phyloP scores from a whole-genome alignment of 2,329 filamentous ascomycete species.

The Penicillium sp. region DNA sequence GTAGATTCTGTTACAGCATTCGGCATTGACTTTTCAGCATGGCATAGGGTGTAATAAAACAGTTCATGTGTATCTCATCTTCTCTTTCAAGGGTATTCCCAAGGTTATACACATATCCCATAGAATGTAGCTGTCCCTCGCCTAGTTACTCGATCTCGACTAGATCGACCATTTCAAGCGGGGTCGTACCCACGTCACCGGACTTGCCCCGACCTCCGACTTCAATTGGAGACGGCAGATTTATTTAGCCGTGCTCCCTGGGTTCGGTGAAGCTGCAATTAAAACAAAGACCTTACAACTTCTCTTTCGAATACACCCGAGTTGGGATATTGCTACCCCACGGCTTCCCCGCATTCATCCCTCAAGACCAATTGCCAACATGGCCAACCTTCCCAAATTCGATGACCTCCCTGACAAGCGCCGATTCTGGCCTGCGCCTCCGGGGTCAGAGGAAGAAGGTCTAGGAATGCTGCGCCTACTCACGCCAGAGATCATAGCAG shows the following conservation, averaged over 20 bases:
- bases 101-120: not conserved
- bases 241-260: conserved; percentile 1
- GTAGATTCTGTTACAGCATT: conserved; percentile 19
- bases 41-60: conserved; percentile 10
- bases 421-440: conserved; percentile 53
- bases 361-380: conserved; percentile 11
- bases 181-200: conserved; percentile 24
- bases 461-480: conserved; percentile 58
- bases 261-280: not conserved
- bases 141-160: not conserved
- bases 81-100: not conserved
- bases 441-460: conserved; percentile 57
- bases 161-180: no score
- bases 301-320: not conserved
- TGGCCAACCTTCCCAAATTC: conserved; percentile 37
- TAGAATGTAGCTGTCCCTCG: no score
- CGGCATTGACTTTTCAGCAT: conserved; percentile 11
- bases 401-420: conserved; percentile 54
- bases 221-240: conserved; percentile 4
- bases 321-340: not conserved
- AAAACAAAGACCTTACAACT: not conserved
- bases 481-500: conserved; percentile 57
- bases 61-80: conserved; percentile 5
- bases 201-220: conserved; percentile 28
- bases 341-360: not conserved